Evolutionary conservation across 768 basidiomycete genomes (phyloP).

Genomic region (Amylocystis lapponica): DNA sequence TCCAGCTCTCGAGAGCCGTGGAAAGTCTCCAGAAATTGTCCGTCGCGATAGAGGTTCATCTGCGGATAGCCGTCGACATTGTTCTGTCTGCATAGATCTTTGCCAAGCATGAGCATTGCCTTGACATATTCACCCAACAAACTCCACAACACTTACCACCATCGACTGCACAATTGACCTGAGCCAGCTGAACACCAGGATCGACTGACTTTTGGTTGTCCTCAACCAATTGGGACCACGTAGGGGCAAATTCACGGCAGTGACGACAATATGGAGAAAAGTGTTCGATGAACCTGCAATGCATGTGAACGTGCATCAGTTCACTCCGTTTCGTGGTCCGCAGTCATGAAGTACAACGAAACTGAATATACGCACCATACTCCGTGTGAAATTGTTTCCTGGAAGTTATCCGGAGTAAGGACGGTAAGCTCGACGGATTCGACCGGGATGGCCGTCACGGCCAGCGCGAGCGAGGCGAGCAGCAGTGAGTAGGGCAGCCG

Average conservation of each 20-base stretch:
- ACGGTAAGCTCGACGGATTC: constrained; percentile 21
- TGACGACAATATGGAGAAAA: constrained; percentile 85
- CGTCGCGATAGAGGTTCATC: constrained; percentile 67
- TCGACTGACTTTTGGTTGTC: constrained; percentile 40
- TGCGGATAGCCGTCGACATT: constrained; percentile 69
- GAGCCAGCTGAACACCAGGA: constrained; percentile 62
- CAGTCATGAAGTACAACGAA: too few species aligned
- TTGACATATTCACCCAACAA: too few species aligned
- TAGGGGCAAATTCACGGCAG: constrained; percentile 74
- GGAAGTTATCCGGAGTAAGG: constrained; percentile 59
- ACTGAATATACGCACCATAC: constrained; percentile 48
- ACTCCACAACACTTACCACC: constrained; percentile 63
- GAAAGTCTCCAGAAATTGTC: constrained; percentile 54
- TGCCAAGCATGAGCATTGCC: not conserved
- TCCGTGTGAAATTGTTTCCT: constrained; percentile 45
- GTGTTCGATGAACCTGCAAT: constrained; percentile 69
- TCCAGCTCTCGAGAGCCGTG: constrained; percentile 47
- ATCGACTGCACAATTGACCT: constrained; percentile 73
- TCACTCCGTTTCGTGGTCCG: too few species aligned
- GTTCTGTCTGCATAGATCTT: constrained; percentile 79
- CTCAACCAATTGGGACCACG: constrained; percentile 67
- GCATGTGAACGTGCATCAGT: too few species aligned
- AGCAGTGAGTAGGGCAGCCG: constrained; percentile 20
- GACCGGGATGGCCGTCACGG: constrained; percentile 18
- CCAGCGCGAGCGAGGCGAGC: constrained; percentile 18